Percentiles rank a stretch among this genome's conserved stretches.
These are phyloP conservation scores for Tylopilus cervinicoccineus DNA, from an alignment of 768 basidiomycete species.

Conservation along the genomic window DNA sequence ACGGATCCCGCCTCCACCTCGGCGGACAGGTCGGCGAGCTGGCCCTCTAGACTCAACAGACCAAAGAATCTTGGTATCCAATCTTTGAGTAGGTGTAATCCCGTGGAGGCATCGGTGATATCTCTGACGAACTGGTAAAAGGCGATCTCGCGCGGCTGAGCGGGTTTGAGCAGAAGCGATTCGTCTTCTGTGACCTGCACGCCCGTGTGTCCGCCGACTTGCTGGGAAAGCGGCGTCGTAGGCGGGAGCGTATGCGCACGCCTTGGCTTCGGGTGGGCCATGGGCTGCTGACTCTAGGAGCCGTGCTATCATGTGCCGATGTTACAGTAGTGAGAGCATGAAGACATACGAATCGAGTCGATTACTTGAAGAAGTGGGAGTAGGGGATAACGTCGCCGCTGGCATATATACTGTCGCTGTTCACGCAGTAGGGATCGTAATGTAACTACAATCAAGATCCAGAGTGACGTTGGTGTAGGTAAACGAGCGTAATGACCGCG, in stretches of 20 bases:
- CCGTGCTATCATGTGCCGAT: too few species aligned
- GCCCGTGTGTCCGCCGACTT: constrained; percentile 81
- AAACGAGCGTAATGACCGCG: too few species aligned
- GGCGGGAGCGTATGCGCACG: constrained; percentile 21
- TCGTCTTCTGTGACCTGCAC: constrained; percentile 70
- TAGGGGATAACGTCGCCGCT: too few species aligned
- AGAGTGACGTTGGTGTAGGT: too few species aligned
- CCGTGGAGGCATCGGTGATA: constrained; percentile 24
- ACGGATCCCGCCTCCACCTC: not conserved
- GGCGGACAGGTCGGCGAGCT: constrained; percentile 15
- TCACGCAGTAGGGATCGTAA: too few species aligned
- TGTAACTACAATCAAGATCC: too few species aligned
- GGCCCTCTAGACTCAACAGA: constrained; percentile 68
- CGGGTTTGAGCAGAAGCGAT: constrained; percentile 78
- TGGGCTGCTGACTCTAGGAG: too few species aligned
- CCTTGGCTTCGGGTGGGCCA: constrained; percentile 4
- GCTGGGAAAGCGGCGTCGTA: constrained; percentile 41
- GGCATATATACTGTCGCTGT: too few species aligned
- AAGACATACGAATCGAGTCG: too few species aligned
- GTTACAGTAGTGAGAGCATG: too few species aligned
- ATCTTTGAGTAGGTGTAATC: constrained; percentile 35
- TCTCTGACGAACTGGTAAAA: constrained; percentile 62
- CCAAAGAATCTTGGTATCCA: constrained; percentile 80
- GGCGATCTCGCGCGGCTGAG: constrained; percentile 55
- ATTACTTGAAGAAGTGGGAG: too few species aligned